Base-by-base conservation (phyloP, 805 yeast genomes). In the Lipomyces yamanashiensis region DNA sequence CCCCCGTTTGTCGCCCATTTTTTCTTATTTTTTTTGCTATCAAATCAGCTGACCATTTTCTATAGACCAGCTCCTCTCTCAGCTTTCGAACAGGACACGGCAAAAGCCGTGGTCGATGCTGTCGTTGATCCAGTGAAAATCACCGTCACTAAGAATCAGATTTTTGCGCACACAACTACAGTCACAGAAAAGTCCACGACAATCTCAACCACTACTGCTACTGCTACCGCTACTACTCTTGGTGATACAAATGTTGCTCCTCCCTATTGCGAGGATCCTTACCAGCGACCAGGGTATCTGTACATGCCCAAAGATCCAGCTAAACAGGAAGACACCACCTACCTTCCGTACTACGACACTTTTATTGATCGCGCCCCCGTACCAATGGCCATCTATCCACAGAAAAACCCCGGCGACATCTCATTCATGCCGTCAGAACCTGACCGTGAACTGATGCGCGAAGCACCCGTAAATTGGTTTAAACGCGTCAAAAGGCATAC, bases 251-350 rank as follows among this genome's bases (percentile, higher is more conserved):
- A 43, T 43, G 47, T 43, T 8, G 21, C 47, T 8, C 47, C 47
- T 19, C 47, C 21, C 21, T 17, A 13, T 23, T 63, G 67, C 61
- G 52, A 39, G 13, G 68, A 64, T 44, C 67, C 68, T 10, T 64
- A 62, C 56, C 41, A 56, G 23, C 51, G 23, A 17, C 68, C 68
- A 12, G 68, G 68, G 7, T 62, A 49, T 19, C 57, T 64, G 13
- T 23, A 45, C 51, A 39, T 61, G 28, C n/a, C 43, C 10, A 23
- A 15, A 13, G 52, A 50, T 7, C 17, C 44, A 7, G 23, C 19
- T 36, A 2, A 17, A 17, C 17, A 34, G 17, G 23, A 33, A 23
- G 50, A 55, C 9, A 28, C 64, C 12, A 19, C 19, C 10, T 58
- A 52, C 43, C 58, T 58, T 7, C 62, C 62, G 7, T 58, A 21